These are phyloP conservation scores for Penicillium sp. DNA, from an alignment of 2,329 filamentous ascomycete genomes.

Conservation along the genomic window DNA sequence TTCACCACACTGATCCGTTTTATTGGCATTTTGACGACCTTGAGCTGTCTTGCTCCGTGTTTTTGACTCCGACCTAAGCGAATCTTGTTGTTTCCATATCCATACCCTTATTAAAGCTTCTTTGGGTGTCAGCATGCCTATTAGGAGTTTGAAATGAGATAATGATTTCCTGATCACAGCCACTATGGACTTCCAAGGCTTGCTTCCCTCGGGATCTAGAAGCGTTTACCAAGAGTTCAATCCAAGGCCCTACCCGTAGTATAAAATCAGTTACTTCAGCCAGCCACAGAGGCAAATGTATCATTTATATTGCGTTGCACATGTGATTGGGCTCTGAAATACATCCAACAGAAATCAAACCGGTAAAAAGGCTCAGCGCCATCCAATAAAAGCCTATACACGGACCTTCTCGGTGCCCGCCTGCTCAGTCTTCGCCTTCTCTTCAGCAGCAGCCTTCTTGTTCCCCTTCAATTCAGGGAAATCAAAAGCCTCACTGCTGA, in stretches of 20 bases:
- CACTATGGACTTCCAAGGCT: too few species aligned
- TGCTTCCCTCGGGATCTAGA: too few species aligned
- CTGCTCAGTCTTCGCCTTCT: constrained; percentile 18
- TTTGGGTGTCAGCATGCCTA: background rate
- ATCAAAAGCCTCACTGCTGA: constrained; percentile 54
- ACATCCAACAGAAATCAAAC: background rate
- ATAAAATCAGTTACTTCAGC: too few species aligned
- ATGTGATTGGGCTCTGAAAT: background rate
- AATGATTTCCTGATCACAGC: background rate
- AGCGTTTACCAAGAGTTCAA: too few species aligned
- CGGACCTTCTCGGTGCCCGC: constrained; percentile 4
- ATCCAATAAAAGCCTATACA: background rate
- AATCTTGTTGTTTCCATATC: background rate
- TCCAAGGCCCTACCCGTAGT: too few species aligned
- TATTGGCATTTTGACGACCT: background rate
- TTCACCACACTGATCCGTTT: background rate
- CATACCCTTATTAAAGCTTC: background rate
- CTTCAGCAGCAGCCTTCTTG: constrained; percentile 17
- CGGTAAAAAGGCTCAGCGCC: background rate
- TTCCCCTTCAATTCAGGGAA: constrained; percentile 59
- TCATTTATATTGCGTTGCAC: background rate
- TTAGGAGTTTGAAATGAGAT: background rate
- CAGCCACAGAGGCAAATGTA: too few species aligned
- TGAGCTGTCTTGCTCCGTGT: background rate
- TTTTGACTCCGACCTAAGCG: background rate